These are phyloP conservation scores for Magnaporthiopsis incrustans DNA, from an alignment of 2,329 filamentous ascomycete species.

Conservation along the genomic window DNA sequence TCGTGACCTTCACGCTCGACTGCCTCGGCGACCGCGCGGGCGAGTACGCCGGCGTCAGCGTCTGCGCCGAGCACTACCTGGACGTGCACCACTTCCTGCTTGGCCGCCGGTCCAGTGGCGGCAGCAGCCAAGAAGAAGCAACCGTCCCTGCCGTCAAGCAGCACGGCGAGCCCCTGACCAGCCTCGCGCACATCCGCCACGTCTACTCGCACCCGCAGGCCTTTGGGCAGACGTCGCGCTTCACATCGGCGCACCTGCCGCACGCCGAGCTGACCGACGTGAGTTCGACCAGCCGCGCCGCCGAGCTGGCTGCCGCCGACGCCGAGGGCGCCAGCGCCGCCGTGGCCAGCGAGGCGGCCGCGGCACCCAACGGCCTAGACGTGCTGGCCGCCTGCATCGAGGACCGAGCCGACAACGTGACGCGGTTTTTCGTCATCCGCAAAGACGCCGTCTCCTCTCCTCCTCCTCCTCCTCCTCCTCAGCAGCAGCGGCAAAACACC, in stretches of 20 bases:
- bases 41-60: conserved; percentile 58
- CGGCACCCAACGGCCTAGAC: conserved; percentile 56
- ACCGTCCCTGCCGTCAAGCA: conserved; percentile 13
- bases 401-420: conserved; percentile 69
- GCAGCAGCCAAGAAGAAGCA: background rate
- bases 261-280: conserved; percentile 75
- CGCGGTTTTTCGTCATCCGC: conserved; percentile 64
- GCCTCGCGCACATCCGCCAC: conserved; percentile 57
- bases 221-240: conserved; percentile 78
- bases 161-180: conserved; percentile 36
- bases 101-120: conserved; percentile 30
- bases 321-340: conserved; percentile 58
- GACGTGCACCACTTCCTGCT: conserved; percentile 84
- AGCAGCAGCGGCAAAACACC: background rate
- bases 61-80: conserved; percentile 80
- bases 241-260: conserved; percentile 54
- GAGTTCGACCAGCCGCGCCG: conserved; percentile 77
- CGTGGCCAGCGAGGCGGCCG: conserved; percentile 69
- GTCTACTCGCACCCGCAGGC: conserved; percentile 94
- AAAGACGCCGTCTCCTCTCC: conserved; percentile 6
- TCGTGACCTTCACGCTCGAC: conserved; percentile 84
- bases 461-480: background rate
- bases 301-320: conserved; percentile 62
- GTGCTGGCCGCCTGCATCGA: conserved; percentile 64
- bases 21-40: conserved; percentile 68